Evolutionary conservation across 257 asterid species (phyloP), one percentile per base, ranked within the genome.

Genomic region (Datura wrightii): DNA sequence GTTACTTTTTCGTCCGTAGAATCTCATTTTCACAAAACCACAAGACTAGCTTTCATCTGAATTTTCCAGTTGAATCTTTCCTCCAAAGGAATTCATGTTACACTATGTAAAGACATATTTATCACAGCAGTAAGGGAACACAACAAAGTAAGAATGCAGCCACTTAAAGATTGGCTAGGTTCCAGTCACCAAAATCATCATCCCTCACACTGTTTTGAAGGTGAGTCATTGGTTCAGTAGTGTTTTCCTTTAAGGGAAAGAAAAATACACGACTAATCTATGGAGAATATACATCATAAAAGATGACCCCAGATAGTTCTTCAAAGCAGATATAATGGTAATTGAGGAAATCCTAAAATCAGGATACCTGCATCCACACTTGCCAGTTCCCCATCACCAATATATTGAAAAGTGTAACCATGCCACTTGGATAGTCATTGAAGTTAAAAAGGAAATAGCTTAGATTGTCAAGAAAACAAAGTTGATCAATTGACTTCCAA

Each of bases 341-440:
- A 62, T 44, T 62, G 59, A 50, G 84, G 15, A 42, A 62, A 62
- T 44, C 34, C 5, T 65, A 53, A 89, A 80, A 66, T 83, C 42
- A 80, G 10, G 16, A 62, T 93, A 96, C 99, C 98, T 94, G 93
- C 98, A 97, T 93, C 99, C 98, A 97, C 9, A 60, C 89, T 89
- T 97, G 99, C 99, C 99, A 95, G 87, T 91, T 92, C 72, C 99
- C 99, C 99, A 95, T 87, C 88, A 97, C 99, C 83, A 97, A 90
- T 90, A 97, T 85, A 85, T 97, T 97, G 94, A 97, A 97, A 79
- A 95, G 98, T 86, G 98, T 92, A 19, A 97, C 93, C 99, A 97
- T 97, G 88, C 99, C 99, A 82, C 90, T 97, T 84, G 99, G 93
- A 86, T 95, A 97, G 89, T 97, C 99, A 83, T 97, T 97, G 93